Base-by-base conservation (phyloP, 2,329 filamentous ascomycete genomes). In the Epichloe elymi region DNA sequence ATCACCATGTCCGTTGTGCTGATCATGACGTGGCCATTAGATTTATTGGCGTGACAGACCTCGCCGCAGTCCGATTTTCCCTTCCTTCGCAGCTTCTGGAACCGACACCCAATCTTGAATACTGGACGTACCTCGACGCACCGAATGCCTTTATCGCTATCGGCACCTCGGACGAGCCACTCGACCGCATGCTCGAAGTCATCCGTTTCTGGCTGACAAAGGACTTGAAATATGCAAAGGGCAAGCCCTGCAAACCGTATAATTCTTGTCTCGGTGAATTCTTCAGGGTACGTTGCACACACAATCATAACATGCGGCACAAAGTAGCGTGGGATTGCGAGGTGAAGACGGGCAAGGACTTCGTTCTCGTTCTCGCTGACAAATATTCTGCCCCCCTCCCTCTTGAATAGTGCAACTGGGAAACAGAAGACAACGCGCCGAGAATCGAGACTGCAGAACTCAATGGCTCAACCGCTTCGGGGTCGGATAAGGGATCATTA, bases 201-300 rank as follows among this genome's bases (percentile, higher is more conserved):
- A 70, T 97, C 60, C 83, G 90, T 54, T 98, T 97, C 70, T 98
- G 93, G 93, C 95, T 97, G 62, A 97, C 93, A 56, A 98, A 98
- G 68, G 93, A 98, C 67, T 68, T 98, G 68, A 98, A 98, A 79
- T 98, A 97, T 63, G 88, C 94, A 66, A 97, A 97, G 73, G 91
- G 91, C 54, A 95, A 90, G 73, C 93, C 93, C 42, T 97, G 91
- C 81, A 98, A 98, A 70, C 93, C 93, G 11, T 98, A 98, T 73
- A 98, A 98, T 70, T 96, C 90, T 46, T 90, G 89, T 37, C 71
- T 98, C 48, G 93, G 93, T 57, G 93, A 98, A 72, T 98, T 98
- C 71, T 98, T 98, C 72, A 80, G 89, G 71, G 87, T 90, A 73
- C 62, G 82, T 48, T 17, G 14, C 6, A 26, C 26, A 8, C 19